Evolutionary conservation across 78 protist species (phyloP), one percentile per base, ranked within the genome.

Genomic region (Protostelium mycophagum): DNA sequence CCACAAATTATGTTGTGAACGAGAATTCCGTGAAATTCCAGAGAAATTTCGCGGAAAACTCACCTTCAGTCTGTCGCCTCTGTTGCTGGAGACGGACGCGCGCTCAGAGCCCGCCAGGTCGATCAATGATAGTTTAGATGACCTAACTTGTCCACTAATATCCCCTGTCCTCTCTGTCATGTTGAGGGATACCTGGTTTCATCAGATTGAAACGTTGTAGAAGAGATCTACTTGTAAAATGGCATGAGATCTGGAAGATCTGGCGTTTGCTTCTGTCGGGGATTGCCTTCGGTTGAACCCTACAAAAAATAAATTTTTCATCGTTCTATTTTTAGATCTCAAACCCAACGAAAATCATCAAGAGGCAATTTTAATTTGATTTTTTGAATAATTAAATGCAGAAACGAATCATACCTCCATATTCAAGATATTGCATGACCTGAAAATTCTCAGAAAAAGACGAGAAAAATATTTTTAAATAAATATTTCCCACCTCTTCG

Each of bases 51-150:
- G 31, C 16, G 5, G 31, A 25, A 5, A 25, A 5, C 16, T 51
- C 73, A 51, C 73, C 73, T 34, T 38, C 36, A 97, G 90, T 23
- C 97, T 31, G 0, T 35, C 34, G 0, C 99, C 98, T 34, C 91
- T 36, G 84, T 97, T 98, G 91, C 96, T 36, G 31, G 93, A 88
- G 10, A 37, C 63, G 0, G 90, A 90, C 1, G 99, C 98, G 16
- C 99, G 28, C 88, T 98, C 99, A 28, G 96, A 93, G 1, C 99
- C 99, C 0, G 99, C 99, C 10, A 98, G 94, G 88, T 98, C 99
- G 37, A 97, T 96, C 63, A 98, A 88, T 28, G 95, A 63, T 16
- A 96, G 85, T 35, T 93, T 96, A 0, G 91, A 93, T 34, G 63
- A 23, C 28, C n/a, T 37, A 36, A 87, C 37, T 35, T 34, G 85